A percentile compares a stretch with the other conserved stretches of the same genome.
Evolutionary conservation across 2,329 filamentous ascomycete species (phyloP).

Genomic region (Amylocarpus encephaloides): DNA sequence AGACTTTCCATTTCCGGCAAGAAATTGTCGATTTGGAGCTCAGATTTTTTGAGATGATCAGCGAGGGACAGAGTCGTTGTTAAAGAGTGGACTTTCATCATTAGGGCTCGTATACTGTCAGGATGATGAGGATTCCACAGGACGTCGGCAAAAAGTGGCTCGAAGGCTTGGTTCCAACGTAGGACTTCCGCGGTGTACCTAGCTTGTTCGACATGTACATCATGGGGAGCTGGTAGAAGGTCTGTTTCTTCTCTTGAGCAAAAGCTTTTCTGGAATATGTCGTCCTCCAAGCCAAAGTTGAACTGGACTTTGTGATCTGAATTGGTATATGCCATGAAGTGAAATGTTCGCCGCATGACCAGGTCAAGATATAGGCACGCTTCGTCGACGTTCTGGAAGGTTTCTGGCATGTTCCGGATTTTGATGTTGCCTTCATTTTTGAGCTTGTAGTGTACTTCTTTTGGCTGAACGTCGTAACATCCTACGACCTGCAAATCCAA

Average conservation of each 20-base stretch:
- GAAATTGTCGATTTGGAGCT: slow-evolving; percentile 20
- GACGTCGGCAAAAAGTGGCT: slow-evolving; percentile 14
- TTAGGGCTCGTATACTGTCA: slow-evolving; percentile 9
- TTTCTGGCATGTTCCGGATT: slow-evolving; percentile 16
- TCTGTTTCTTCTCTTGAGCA: not conserved
- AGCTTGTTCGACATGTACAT: slow-evolving; percentile 16
- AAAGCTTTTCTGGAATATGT: not conserved
- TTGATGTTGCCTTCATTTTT: slow-evolving; percentile 12
- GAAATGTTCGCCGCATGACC: slow-evolving; percentile 17
- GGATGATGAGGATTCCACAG: slow-evolving; percentile 6
- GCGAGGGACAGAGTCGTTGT: slow-evolving; percentile 11
- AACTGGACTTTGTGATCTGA: slow-evolving; percentile 2
- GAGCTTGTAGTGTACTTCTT: slow-evolving; percentile 11
- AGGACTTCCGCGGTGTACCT: slow-evolving; percentile 16
- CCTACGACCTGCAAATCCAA: slow-evolving; percentile 18
- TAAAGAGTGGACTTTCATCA: slow-evolving; percentile 20
- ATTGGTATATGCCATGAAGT: slow-evolving; percentile 17
- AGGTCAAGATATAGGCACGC: slow-evolving; percentile 18
- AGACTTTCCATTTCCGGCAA: slow-evolving; percentile 14
- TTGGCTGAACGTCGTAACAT: slow-evolving; percentile 9
- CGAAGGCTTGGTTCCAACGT: slow-evolving; percentile 19
- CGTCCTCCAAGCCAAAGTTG: slow-evolving; percentile 1
- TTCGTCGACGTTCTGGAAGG: slow-evolving; percentile 14
- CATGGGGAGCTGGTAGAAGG: slow-evolving; percentile 3
- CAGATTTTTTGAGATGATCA: slow-evolving; percentile 15